A percentile compares a stretch with the other conserved stretches of the same genome.
Evolutionary conservation across 257 asterid genomes (phyloP).

Genomic region (Datura wrightii): DNA sequence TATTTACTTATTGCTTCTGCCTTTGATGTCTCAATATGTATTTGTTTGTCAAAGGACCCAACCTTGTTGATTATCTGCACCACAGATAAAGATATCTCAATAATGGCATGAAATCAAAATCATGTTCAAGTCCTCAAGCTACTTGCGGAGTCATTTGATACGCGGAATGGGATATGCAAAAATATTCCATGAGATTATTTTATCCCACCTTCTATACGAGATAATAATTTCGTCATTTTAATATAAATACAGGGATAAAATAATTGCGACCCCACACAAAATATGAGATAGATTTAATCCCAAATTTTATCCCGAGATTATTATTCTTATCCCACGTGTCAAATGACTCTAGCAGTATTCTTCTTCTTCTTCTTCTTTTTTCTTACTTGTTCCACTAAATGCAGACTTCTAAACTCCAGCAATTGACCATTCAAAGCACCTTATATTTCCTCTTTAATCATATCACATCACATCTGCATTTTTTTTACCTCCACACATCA

Average conservation of each 20-base stretch:
- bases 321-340: no score
- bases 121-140: not conserved
- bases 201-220: no score
- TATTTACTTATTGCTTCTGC: slow-evolving; percentile 92
- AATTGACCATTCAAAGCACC: not conserved
- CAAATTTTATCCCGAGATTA: no score
- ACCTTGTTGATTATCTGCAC: slow-evolving; percentile 68
- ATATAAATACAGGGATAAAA: no score
- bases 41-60: slow-evolving; percentile 72
- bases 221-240: no score
- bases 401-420: not conserved
- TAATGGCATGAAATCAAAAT: slow-evolving; percentile 29
- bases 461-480: not conserved
- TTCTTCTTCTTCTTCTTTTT: not conserved
- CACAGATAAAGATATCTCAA: slow-evolving; percentile 11
- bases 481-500: not conserved
- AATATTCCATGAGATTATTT: no score
- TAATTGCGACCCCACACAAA: no score
- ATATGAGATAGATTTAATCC: no score
- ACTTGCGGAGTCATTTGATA: not conserved
- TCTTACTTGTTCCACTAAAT: not conserved
- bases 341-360: no score
- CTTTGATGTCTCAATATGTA: slow-evolving; percentile 79
- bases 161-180: no score
- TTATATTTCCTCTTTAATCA: not conserved